Conservation (phyloP, 1,284 basidiomycete species). For the Pseudozyma flocculosa region DNA sequence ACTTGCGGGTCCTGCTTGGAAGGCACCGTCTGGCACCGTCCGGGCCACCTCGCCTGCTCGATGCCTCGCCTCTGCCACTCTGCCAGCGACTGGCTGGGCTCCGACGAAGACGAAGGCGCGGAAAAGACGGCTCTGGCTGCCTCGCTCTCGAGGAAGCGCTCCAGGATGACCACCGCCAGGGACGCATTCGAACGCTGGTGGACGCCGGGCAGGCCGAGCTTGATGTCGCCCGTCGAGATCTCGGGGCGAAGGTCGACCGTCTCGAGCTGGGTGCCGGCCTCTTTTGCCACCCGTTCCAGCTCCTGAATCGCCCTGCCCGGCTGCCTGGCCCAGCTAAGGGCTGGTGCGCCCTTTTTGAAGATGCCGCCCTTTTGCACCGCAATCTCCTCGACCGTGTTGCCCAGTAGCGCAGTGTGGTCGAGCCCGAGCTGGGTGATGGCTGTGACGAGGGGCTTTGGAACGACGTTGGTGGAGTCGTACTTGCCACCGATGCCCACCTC, state of each 20-base stretch:
- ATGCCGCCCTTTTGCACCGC: slow-evolving; percentile 96
- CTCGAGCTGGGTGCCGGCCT: slow-evolving; percentile 61
- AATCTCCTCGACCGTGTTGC: slow-evolving; percentile 85
- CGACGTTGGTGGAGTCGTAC: slow-evolving; percentile 95
- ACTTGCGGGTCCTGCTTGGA: slow-evolving; percentile 61
- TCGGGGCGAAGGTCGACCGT: slow-evolving; percentile 27
- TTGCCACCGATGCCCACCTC: slow-evolving; percentile 96
- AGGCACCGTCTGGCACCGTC: slow-evolving; percentile 83
- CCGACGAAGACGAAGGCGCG: not conserved
- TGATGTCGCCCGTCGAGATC: slow-evolving; percentile 9
- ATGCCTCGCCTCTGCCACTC: slow-evolving; percentile 67
- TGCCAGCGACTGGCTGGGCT: slow-evolving; percentile 8
- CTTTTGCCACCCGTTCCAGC: slow-evolving; percentile 69
- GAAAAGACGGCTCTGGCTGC: slow-evolving; percentile 26
- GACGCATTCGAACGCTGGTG: slow-evolving; percentile 90
- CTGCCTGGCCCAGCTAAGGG: slow-evolving; percentile 82
- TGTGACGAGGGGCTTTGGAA: slow-evolving; percentile 83
- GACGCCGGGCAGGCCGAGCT: slow-evolving; percentile 74
- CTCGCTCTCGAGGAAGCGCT: slow-evolving; percentile 67
- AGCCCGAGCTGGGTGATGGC: slow-evolving; percentile 88
- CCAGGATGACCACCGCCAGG: slow-evolving; percentile 77
- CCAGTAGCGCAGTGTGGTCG: slow-evolving; percentile 88
- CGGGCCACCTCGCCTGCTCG: slow-evolving; percentile 80
- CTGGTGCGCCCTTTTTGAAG: slow-evolving; percentile 85
- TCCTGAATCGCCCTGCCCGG: slow-evolving; percentile 70